Percentiles rank a stretch among this genome's conserved stretches.
Evolutionary conservation across 2,329 filamentous ascomycete genomes (phyloP).

Genomic region (Orbilia javanica): DNA sequence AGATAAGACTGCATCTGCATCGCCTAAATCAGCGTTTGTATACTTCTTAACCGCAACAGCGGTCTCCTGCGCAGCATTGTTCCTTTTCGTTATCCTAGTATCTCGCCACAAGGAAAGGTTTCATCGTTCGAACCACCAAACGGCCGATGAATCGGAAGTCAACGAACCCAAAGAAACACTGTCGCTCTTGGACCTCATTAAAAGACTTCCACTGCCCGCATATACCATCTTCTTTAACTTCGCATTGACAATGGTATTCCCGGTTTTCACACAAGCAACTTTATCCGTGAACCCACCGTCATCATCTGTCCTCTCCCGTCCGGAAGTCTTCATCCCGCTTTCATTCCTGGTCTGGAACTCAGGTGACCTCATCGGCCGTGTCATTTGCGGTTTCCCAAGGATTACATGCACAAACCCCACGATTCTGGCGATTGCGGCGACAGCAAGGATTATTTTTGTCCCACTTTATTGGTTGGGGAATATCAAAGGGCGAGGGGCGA

Average conservation of each 20-base stretch:
- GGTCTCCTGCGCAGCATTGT: conserved; percentile 77
- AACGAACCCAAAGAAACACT: conserved; percentile 67
- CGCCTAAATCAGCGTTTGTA: conserved; percentile 75
- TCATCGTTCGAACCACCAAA: conserved; percentile 63
- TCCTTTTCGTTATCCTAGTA: conserved; percentile 81
- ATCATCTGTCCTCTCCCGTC: conserved; percentile 73
- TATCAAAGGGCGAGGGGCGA: conserved; percentile 79
- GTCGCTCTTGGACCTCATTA: conserved; percentile 76
- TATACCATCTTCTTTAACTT: conserved; percentile 85
- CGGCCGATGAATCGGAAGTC: conserved; percentile 68
- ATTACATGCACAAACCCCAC: conserved; percentile 71
- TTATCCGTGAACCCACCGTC: conserved; percentile 59
- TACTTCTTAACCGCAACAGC: conserved; percentile 91
- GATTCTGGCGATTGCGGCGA: conserved; percentile 70
- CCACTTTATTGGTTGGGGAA: conserved; percentile 94
- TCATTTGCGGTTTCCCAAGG: conserved; percentile 65
- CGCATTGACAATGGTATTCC: conserved; percentile 89
- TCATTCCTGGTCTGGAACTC: conserved; percentile 94
- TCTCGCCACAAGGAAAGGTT: conserved; percentile 66
- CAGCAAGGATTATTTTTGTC: conserved; percentile 78
- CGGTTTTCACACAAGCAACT: conserved; percentile 78
- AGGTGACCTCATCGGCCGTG: conserved; percentile 83
- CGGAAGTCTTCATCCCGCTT: conserved; percentile 86
- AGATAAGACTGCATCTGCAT: conserved; percentile 62
- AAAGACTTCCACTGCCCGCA: conserved; percentile 82